Base-by-base conservation (phyloP, 2,329 filamentous ascomycete species). In the Sporothrix pallida region DNA sequence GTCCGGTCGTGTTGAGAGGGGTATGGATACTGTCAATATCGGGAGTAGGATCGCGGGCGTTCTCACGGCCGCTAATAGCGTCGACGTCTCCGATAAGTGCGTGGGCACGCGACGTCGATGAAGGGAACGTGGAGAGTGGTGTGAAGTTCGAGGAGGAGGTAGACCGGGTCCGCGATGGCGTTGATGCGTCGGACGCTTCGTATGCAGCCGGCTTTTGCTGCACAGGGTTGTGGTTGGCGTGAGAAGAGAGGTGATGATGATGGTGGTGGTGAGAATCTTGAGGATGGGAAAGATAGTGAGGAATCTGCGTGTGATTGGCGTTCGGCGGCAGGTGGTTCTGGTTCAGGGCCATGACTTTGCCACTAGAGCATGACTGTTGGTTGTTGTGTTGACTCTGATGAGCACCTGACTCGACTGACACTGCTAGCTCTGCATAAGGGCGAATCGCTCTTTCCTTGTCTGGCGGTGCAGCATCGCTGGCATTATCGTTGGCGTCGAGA, bases 61-160 rank as follows among this genome's bases (percentile, higher is more conserved):
- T 23, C 13, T 48, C 20, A 20, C 17, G 42, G 60, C 7, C 44
- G 56, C 13, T n/a, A 42, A 17, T 7, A 13, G 12, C 20, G 52
- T 56, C 52, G 9, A 56, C 12, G 4, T 46, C 23, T 50, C 58
- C 52, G 13, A 67, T 42, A 37, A 37, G 31, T 7, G 42, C 26
- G n/a, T 26, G 44, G 3, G 60, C 50, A n/a, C 67, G 72, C 23
- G 74, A 65, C 15, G 74, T 71, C 54, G 75, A 46, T n/a, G 75
- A 75, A 0, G 74, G 74, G 37, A 75, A 69, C 1, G 73, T 73
- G 3, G 73, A 74, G 6, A 71, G 71, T 5, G 74, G 71, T 26
- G 72, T 71, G 12, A 20, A 70, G 13, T 56, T 68, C 23, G 74
- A 76, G 17, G 75, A 75, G 6, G 75, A 71, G 0, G 72, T 54